A percentile compares a stretch with the other conserved stretches of the same genome.
Conservation (phyloP, 2,329 filamentous ascomycete genomes). For the Magnaporthales sp. region DNA sequence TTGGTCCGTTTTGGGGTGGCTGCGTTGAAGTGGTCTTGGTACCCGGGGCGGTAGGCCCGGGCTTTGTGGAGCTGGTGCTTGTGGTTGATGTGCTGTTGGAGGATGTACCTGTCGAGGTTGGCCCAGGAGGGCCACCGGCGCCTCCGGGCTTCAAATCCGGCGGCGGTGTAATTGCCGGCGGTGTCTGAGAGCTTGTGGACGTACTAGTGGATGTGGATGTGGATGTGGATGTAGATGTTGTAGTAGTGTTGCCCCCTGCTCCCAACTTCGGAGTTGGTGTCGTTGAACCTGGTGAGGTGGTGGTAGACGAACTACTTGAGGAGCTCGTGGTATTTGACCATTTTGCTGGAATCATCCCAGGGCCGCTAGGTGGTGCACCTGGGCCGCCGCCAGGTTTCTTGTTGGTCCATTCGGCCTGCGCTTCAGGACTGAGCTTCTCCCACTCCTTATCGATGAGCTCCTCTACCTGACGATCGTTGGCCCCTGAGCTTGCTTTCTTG, state of each 20-base stretch:
- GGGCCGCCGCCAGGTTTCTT: neutral
- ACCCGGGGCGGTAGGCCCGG: neutral
- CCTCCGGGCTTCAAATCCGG: neutral
- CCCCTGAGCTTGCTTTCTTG: neutral
- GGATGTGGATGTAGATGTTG: neutral
- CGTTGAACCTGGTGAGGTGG: neutral
- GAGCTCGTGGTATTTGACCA: neutral
- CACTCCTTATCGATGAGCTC: conserved; percentile 3
- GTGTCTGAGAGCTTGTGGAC: neutral
- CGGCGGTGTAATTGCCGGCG: neutral
- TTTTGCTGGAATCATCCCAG: neutral
- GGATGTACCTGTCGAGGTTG: neutral
- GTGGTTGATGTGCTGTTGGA: neutral
- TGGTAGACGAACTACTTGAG: neutral
- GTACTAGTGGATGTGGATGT: neutral
- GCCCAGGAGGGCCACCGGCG: neutral
- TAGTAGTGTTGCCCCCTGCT: neutral
- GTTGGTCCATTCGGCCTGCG: neutral
- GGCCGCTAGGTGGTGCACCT: neutral
- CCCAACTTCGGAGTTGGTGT: neutral
- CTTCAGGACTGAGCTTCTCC: neutral
- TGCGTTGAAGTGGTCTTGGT: neutral
- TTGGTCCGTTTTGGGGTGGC: neutral
- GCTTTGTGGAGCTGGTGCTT: neutral
- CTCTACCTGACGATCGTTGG: conserved; percentile 1